phyloP scores from a whole-genome alignment of 805 yeast genomes.

The Jamesozyma jinghongensis region DNA sequence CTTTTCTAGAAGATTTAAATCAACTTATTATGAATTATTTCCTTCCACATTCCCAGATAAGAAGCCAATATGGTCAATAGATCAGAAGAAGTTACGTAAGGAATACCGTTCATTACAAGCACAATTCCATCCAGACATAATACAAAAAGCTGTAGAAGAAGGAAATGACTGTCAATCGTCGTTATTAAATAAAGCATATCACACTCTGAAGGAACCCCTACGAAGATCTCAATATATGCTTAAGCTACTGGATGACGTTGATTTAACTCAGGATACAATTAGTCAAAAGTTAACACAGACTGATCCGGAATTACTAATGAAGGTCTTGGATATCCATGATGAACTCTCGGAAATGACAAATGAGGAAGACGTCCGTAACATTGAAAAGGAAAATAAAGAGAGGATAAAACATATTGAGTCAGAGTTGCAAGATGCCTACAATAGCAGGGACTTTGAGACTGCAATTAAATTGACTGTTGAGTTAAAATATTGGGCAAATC shows the following conservation, averaged over 20 bases:
- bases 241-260: slow-evolving; percentile 36
- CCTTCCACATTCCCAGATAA: slow-evolving; percentile 66
- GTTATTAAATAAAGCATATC: slow-evolving; percentile 66
- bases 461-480: slow-evolving; percentile 62
- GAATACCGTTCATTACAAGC: slow-evolving; percentile 73
- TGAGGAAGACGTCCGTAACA: slow-evolving; percentile 46
- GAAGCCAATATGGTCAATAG: slow-evolving; percentile 59
- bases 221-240: slow-evolving; percentile 57
- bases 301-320: slow-evolving; percentile 56
- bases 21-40: slow-evolving; percentile 51
- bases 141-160: slow-evolving; percentile 5
- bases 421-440: slow-evolving; percentile 40
- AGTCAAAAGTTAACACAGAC: slow-evolving; percentile 36
- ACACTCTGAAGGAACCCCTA: slow-evolving; percentile 61
- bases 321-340: slow-evolving; percentile 79
- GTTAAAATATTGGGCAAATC: slow-evolving; percentile 77
- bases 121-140: slow-evolving; percentile 71
- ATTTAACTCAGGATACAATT: slow-evolving; percentile 51
- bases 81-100: slow-evolving; percentile 47
- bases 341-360: slow-evolving; percentile 55
- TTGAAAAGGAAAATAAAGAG: slow-evolving; percentile 47
- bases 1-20: slow-evolving; percentile 8
- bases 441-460: slow-evolving; percentile 39
- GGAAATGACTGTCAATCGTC: slow-evolving; percentile 31
- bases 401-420: slow-evolving; percentile 43